phyloP scores from a whole-genome alignment of 768 basidiomycete genomes.

The Steccherinum ochraceum region DNA sequence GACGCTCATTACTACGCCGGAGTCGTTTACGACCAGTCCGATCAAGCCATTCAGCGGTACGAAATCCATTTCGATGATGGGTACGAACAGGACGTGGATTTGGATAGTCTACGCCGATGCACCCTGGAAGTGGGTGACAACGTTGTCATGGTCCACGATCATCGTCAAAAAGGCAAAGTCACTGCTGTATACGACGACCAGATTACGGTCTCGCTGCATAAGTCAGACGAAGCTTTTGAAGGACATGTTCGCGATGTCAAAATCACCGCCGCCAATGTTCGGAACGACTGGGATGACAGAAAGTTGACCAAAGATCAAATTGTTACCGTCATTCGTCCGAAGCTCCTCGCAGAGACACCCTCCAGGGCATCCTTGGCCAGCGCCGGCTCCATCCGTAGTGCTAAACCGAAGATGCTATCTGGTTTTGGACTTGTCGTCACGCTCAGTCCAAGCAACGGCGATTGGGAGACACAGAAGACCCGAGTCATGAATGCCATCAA shows the following conservation, averaged over 20 bases:
- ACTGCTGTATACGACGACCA: constrained; percentile 12
- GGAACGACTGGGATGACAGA: constrained; percentile 49
- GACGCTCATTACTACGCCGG: constrained; percentile 61
- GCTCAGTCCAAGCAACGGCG: constrained; percentile 30
- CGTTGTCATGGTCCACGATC: constrained; percentile 31
- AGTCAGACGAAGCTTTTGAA: constrained; percentile 27
- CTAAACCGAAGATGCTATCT: constrained; percentile 24
- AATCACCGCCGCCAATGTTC: constrained; percentile 46
- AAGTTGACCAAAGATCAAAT: constrained; percentile 35
- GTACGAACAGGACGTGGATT: constrained; percentile 37
- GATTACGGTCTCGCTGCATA: constrained; percentile 31
- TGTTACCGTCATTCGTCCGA: constrained; percentile 34
- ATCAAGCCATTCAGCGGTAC: constrained; percentile 29
- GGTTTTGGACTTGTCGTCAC: constrained; percentile 59
- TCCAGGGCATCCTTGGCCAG: constrained; percentile 39
- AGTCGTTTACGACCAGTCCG: constrained; percentile 33
- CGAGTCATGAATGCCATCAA: constrained; percentile 37
- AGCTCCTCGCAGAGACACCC: constrained; percentile 38
- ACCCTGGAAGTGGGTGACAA: constrained; percentile 50
- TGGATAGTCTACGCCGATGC: constrained; percentile 48
- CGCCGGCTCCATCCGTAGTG: constrained; percentile 23
- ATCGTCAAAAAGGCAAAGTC: constrained; percentile 11
- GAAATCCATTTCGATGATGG: constrained; percentile 64
- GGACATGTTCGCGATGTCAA: constrained; percentile 32
- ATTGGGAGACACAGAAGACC: constrained; percentile 36